Base-by-base conservation (phyloP, 192 early-diverging fungal species). In the Backusella tarrabulga region DNA sequence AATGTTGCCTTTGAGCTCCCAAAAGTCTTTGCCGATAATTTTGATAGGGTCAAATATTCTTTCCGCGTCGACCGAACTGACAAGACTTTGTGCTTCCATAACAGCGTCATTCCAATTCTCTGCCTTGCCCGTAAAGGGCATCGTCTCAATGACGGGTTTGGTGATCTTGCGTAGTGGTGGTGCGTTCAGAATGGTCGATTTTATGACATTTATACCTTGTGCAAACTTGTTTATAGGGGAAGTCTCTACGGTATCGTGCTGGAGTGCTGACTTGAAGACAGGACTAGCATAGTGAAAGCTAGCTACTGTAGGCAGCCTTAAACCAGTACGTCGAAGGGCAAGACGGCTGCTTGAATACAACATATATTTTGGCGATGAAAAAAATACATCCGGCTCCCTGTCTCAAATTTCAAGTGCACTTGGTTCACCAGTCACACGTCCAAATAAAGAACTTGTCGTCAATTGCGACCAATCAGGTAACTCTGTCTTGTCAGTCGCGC, bases 21-120 rank as follows among this genome's bases (percentile, higher is more conserved):
- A 86, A 42, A 99, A 85, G 83, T 99, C 96, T 4, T 88, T 84
- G 15, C 96, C 96, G 1, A 97, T 89, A n/a, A 98, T 84, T 46
- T 95, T 86, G 63, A 85, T 72, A 3, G 93, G 90, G 79, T 94
- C 90, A 70, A 96, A 87, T 56, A 91, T 77, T 42, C 69, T 76
- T 72, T 81, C 76, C 7, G 50, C 23, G 7, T 66, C 54, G 3
- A 72, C 52, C 32, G 82, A 81, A 11, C 82, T 81, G 1, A 90
- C 87, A 40, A 89, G 69, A 0, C 79, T 46, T 67, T 89, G 83
- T 32, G 89, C 89, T 41, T 77, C 87, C 29, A 77, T 77, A 4
- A 90, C 75, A 50, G 87, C 86, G 41, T 90, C 80, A 42, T 80
- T 81, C 88, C 88, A 90, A 6, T 79, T 76, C 2, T 44, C 67